phyloP scores from a whole-genome alignment of 768 basidiomycete genomes.

The Gymnopilus junonius region DNA sequence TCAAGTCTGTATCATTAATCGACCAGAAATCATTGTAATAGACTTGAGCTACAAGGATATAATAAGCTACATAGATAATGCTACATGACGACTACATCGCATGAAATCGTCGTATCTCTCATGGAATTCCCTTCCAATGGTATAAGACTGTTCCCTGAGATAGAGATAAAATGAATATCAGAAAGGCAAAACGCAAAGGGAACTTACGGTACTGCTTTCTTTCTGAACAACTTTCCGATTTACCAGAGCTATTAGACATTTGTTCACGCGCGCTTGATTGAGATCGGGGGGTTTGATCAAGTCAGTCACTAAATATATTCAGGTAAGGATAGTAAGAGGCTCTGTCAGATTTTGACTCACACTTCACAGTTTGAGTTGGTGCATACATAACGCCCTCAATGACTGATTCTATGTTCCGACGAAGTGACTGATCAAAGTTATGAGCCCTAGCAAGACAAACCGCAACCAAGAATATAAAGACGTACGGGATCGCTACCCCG shows the following conservation, averaged over 20 bases:
- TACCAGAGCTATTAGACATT: slow-evolving; percentile 90
- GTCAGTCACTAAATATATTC: slow-evolving; percentile 60
- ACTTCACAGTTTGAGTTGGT: slow-evolving; percentile 60
- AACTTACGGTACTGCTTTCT: slow-evolving; percentile 62
- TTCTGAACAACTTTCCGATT: slow-evolving; percentile 85
- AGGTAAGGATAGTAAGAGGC: background rate
- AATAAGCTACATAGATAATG: slow-evolving; percentile 7
- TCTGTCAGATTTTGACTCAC: slow-evolving; percentile 40
- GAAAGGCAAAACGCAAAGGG: background rate
- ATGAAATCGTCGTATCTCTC: slow-evolving; percentile 8
- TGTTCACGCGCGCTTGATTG: slow-evolving; percentile 90
- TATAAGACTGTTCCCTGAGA: slow-evolving; percentile 68
- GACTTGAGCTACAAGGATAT: background rate
- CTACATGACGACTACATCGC: background rate
- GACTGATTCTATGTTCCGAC: slow-evolving; percentile 79
- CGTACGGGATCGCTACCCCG: slow-evolving; percentile 85
- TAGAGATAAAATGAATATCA: background rate
- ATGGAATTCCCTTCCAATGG: slow-evolving; percentile 68
- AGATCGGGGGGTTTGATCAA: slow-evolving; percentile 81
- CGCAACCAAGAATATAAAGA: slow-evolving; percentile 8
- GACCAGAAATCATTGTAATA: background rate
- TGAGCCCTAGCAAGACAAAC: background rate
- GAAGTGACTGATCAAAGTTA: slow-evolving; percentile 54
- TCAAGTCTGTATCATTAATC: slow-evolving; percentile 9
- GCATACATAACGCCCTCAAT: slow-evolving; percentile 78